phyloP scores from a whole-genome alignment of 108 stramenopile species.

The Nitzschia palea region DNA sequence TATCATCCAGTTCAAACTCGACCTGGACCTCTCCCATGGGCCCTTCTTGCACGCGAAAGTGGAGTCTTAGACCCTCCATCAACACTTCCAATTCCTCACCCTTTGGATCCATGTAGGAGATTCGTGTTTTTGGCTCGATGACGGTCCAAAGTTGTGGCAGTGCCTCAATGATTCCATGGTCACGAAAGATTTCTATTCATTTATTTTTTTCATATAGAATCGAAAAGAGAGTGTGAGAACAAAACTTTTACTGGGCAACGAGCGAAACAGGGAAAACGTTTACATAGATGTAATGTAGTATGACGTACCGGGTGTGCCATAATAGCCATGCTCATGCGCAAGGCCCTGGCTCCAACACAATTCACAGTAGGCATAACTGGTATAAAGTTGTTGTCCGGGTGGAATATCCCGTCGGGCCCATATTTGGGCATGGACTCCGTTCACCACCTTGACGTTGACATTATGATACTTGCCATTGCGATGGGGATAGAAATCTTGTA shows the following conservation, averaged over 20 bases:
- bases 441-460: background rate
- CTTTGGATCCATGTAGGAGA: background rate
- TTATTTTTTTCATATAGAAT: no score
- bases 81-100: background rate
- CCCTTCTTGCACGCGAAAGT: background rate
- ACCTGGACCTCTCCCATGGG: background rate
- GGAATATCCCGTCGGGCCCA: conserved; percentile 16
- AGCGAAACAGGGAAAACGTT: no score
- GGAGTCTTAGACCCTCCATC: background rate
- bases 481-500: conserved; percentile 38
- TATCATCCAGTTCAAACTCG: background rate
- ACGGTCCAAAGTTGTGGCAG: conserved; percentile 40
- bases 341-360: background rate
- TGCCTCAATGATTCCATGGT: conserved; percentile 44
- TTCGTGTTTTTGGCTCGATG: background rate
- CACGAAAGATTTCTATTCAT: conserved; percentile 34
- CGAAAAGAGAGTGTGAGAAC: no score
- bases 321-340: background rate
- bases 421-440: background rate
- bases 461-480: conserved; percentile 24
- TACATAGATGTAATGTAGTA: no score
- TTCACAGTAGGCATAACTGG: conserved; percentile 22
- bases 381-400: conserved; percentile 20
- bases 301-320: conserved; percentile 7
- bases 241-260: no score